Evolutionary conservation across 1,284 basidiomycete genomes (phyloP), one percentile per base, ranked within the genome.

Genomic region (Flammula alnicola): DNA sequence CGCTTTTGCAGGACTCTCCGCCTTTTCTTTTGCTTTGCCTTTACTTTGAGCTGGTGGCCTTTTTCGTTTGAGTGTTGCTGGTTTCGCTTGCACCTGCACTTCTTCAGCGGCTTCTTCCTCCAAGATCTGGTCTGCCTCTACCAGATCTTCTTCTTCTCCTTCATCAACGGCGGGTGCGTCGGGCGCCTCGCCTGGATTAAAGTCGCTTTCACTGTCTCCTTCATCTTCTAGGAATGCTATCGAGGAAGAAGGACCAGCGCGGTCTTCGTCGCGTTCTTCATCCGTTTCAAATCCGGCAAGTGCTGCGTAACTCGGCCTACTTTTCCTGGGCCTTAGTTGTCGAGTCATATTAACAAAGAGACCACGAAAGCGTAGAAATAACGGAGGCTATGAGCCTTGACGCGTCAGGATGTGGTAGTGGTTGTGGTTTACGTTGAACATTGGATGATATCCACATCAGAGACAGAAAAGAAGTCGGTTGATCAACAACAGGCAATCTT

Each of bases 291-390:
- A 51, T 12, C 60, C 65, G 33, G 63, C 60, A 16, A 71, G 32
- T 33, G 58, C 44, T 4, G 63, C 58, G 63, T 78, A 79, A 54
- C 63, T 74, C 12, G 71, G 72, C 32, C 59, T 67, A 22, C 64
- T 64, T 58, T 68, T 75, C 45, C 77, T 67, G 9, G 76, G 74
- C 22, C 78, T 68, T 31, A 79, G 62, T 43, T 69, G 62, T 22
- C 76, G 70, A 29, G 68, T 47, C 77, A 78, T 78, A 35, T 20
- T 17, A n/a, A n/a, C n/a, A n/a, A n/a, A n/a, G n/a, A n/a, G n/a
- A n/a, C n/a, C n/a, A n/a, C n/a, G n/a, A n/a, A n/a, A n/a, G n/a
- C n/a, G n/a, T n/a, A n/a, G n/a, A n/a, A n/a, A n/a, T n/a, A n/a
- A n/a, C n/a, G n/a, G n/a, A n/a, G n/a, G n/a, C n/a, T n/a, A n/a